These are phyloP conservation scores for Pseudogymnoascus sp. DNA, from an alignment of 2,329 filamentous ascomycete species.

Conservation along the genomic window DNA sequence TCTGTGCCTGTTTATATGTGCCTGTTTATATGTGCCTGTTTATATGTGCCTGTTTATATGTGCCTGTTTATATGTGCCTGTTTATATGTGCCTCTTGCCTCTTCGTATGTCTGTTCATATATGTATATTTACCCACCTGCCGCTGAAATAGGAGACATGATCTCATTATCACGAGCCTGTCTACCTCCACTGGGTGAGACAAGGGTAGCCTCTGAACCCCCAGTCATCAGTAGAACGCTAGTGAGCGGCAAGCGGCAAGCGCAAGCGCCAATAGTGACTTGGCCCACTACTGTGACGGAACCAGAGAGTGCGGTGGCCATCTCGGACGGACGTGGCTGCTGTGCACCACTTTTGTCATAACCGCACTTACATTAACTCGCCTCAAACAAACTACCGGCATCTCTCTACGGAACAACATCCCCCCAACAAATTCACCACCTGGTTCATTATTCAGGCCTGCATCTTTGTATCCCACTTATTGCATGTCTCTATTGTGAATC, in stretches of 20 bases:
- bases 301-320: constrained; percentile 7
- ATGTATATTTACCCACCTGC: not conserved
- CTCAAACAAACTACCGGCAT: not conserved
- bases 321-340: constrained; percentile 3
- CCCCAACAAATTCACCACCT: not conserved
- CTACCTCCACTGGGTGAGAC: not conserved
- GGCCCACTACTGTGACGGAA: constrained; percentile 8
- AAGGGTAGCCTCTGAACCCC: not conserved
- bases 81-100: not conserved
- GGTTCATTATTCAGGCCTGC: constrained; percentile 4
- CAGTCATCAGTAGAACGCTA: not conserved
- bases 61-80: not conserved
- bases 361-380: constrained; percentile 7
- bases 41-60: not conserved
- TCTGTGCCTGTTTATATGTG: not conserved
- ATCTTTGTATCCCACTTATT: not conserved
- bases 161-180: not conserved
- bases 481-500: constrained; percentile 4
- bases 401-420: not conserved
- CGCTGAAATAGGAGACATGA: not conserved
- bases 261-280: constrained; percentile 4
- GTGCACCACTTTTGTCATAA: constrained; percentile 8
- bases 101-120: not conserved
- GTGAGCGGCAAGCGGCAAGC: not conserved
- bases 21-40: not conserved